Evolutionary conservation across 345 rosid species (phyloP), one percentile per base, ranked within the genome.

Genomic region (Gossypium ekmanianum): DNA sequence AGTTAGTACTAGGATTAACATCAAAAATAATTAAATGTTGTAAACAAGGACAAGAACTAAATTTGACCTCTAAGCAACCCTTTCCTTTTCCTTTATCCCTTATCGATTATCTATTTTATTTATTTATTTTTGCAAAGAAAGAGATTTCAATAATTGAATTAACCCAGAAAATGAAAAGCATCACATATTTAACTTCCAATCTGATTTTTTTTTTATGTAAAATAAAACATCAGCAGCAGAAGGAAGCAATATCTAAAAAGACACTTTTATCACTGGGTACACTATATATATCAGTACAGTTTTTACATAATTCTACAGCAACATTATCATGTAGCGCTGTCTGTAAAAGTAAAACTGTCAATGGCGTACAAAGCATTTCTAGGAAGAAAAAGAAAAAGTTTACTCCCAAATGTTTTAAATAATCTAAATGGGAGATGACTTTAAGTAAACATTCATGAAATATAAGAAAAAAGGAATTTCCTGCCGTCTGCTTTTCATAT

Each of bases 391-490:
- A 54, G n/a, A 1, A 3, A 1, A 41, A 11, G 7, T 47, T 45
- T 4, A 27, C 71, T 58, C 84, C 86, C 75, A 78, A 52, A 48
- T 27, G 34, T 74, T 61, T 62, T 39, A 76, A 55, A 75, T 77
- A 79, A 83, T 79, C 80, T 54, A 61, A 58, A 24, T 54, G 84
- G 84, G 83, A 79, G 81, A 66, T 58, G 51, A 73, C 12, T n/a
- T 67, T 61, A 43, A 72, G 72, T 72, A 50, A 73, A 29, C 57
- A 73, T 55, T 68, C 47, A 26, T 61, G 7, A 55, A 71, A 45
- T 16, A 10, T 50, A 9, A 55, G 9, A 57, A 22, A 3, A 20
- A 22, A 22, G 9, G 11, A 56, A 56, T 3, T 56, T 56, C 34
- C 62, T 22, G 62, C 27, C 27, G 34, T 22, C 29, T 57, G 62